A percentile compares a stretch with the other conserved stretches of the same genome.
Evolutionary conservation across 768 basidiomycete genomes (phyloP).

Genomic region (Termitomyces sp.): DNA sequence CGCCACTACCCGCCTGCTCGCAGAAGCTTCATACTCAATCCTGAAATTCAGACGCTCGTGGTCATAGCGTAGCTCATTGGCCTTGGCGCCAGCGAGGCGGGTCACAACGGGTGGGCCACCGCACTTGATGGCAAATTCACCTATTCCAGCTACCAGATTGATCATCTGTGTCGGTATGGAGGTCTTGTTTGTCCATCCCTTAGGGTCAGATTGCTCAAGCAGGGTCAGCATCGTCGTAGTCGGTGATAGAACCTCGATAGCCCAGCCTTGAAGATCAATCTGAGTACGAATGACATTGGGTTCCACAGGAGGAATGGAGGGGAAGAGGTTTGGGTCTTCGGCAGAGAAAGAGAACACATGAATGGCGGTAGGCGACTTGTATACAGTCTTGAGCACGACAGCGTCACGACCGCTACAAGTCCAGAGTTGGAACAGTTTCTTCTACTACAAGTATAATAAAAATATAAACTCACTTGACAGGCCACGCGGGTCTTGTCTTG

Average conservation of each 20-base stretch:
- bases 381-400: conserved; percentile 90
- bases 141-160: conserved; percentile 80
- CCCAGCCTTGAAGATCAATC: conserved; percentile 98
- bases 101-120: conserved; percentile 94
- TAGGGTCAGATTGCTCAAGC: conserved; percentile 94
- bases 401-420: conserved; percentile 75
- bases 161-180: conserved; percentile 96
- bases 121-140: conserved; percentile 92
- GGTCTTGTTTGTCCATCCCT: conserved; percentile 94
- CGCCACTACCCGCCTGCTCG: conserved; percentile 35
- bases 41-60: conserved; percentile 79
- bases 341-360: conserved; percentile 95
- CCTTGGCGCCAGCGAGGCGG: conserved; percentile 72
- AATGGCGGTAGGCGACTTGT: conserved; percentile 92
- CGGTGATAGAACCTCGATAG: conserved; percentile 91
- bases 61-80: conserved; percentile 74
- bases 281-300: conserved; percentile 86
- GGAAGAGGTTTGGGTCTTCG: conserved; percentile 85
- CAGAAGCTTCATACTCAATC: conserved; percentile 76
- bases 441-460: background rate
- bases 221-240: conserved; percentile 91
- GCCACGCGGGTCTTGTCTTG: conserved; percentile 91
- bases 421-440: conserved; percentile 6
- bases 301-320: conserved; percentile 59
- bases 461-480: conserved; percentile 67